Evolutionary conservation across 1,139 yeast species (phyloP).

Genomic region (Hansenula lynferdii): DNA sequence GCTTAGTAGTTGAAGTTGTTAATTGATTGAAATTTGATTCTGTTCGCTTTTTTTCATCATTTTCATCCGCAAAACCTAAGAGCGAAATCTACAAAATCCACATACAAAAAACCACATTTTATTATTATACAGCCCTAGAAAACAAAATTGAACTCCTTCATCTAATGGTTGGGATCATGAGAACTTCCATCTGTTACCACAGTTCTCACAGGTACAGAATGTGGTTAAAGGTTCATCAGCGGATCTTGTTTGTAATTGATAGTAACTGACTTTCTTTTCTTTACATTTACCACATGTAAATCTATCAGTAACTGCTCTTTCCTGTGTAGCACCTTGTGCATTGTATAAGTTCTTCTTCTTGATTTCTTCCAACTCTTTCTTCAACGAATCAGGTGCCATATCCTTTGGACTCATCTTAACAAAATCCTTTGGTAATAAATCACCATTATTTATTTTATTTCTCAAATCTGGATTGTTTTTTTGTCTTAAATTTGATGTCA

Average conservation of each 20-base stretch:
- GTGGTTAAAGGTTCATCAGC: slow-evolving; percentile 99
- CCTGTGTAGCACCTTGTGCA: slow-evolving; percentile 98
- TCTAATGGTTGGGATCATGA: slow-evolving; percentile 34
- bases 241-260: slow-evolving; percentile 96
- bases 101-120: background rate
- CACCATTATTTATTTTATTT: slow-evolving; percentile 58
- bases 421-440: slow-evolving; percentile 58
- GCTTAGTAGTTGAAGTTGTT: background rate
- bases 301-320: slow-evolving; percentile 93
- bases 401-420: slow-evolving; percentile 87
- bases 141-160: background rate
- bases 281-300: slow-evolving; percentile 98
- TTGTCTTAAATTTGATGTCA: slow-evolving; percentile 59
- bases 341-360: slow-evolving; percentile 88
- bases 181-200: slow-evolving; percentile 98
- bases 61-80: background rate
- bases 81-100: no score
- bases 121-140: background rate
- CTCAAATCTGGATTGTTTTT: slow-evolving; percentile 86
- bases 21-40: background rate
- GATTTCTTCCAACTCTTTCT: slow-evolving; percentile 78
- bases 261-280: slow-evolving; percentile 92
- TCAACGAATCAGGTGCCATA: slow-evolving; percentile 87
- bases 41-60: background rate
- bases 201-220: slow-evolving; percentile 94